phyloP scores from a whole-genome alignment of 306 rosid species.

The Cicer cuneatum region DNA sequence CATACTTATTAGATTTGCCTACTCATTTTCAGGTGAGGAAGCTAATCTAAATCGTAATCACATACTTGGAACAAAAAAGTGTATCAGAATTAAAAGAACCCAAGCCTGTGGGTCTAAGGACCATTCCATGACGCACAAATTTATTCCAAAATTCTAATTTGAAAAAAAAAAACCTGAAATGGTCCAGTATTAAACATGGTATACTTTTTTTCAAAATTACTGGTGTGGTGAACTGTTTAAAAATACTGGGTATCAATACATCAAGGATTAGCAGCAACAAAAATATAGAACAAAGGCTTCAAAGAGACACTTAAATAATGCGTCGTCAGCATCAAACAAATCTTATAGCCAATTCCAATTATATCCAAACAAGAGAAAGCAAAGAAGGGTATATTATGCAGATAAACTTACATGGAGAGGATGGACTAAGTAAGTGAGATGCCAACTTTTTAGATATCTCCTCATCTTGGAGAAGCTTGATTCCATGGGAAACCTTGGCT shows the following conservation, averaged over 20 bases:
- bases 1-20: constrained; percentile 10
- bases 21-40: background rate
- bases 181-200: background rate
- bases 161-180: background rate
- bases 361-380: constrained; percentile 25
- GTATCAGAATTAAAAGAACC: background rate
- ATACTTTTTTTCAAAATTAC: background rate
- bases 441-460: constrained; percentile 49
- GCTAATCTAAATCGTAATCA: constrained; percentile 15
- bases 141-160: background rate
- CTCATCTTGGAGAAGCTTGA: constrained; percentile 50
- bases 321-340: constrained; percentile 6
- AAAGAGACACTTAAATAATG: constrained; percentile 16
- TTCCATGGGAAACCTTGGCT: constrained; percentile 43
- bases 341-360: constrained; percentile 33
- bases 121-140: background rate
- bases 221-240: background rate
- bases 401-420: constrained; percentile 65
- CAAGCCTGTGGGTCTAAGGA: constrained; percentile 1
- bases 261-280: background rate
- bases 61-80: constrained; percentile 12
- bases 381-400: constrained; percentile 13
- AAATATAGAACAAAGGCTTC: constrained; percentile 24
- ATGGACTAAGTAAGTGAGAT: constrained; percentile 51
- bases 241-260: background rate